These are phyloP conservation scores for Mycena capillaripes DNA, from an alignment of 768 basidiomycete genomes.

Conservation along the genomic window DNA sequence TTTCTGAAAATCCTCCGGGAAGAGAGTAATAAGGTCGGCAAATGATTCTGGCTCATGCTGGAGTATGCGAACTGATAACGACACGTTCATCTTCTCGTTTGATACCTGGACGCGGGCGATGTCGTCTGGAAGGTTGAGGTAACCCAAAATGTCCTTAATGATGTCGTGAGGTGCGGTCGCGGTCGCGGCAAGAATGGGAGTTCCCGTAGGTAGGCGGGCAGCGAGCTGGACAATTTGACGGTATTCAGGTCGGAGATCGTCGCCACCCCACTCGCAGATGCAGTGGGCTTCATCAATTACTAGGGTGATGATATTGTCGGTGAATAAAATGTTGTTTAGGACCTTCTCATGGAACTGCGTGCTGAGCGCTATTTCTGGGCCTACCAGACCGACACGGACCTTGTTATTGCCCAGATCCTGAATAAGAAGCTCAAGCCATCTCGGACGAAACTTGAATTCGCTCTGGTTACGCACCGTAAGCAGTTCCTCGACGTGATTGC, in stretches of 20 bases:
- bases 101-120: conserved; percentile 4
- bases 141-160: conserved; percentile 8
- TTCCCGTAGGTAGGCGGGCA: conserved; percentile 10
- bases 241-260: conserved; percentile 30
- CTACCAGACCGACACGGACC: conserved; percentile 28
- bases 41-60: conserved; percentile 25
- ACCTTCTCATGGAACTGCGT: conserved; percentile 15
- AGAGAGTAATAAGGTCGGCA: conserved; percentile 30
- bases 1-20: background rate
- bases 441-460: background rate
- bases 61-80: background rate
- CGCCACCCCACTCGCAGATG: conserved; percentile 37
- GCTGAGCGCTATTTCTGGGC: conserved; percentile 29
- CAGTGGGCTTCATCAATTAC: conserved; percentile 42
- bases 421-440: background rate
- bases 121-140: conserved; percentile 3
- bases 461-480: background rate
- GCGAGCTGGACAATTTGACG: background rate
- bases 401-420: conserved; percentile 20
- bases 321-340: conserved; percentile 22
- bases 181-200: conserved; percentile 23
- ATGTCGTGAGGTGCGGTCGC: conserved; percentile 27
- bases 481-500: conserved; percentile 10
- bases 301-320: conserved; percentile 17
- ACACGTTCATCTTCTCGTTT: conserved; percentile 29